Evolutionary conservation across 2,329 filamentous ascomycete species (phyloP).

Genomic region (Trichoderma breve): DNA sequence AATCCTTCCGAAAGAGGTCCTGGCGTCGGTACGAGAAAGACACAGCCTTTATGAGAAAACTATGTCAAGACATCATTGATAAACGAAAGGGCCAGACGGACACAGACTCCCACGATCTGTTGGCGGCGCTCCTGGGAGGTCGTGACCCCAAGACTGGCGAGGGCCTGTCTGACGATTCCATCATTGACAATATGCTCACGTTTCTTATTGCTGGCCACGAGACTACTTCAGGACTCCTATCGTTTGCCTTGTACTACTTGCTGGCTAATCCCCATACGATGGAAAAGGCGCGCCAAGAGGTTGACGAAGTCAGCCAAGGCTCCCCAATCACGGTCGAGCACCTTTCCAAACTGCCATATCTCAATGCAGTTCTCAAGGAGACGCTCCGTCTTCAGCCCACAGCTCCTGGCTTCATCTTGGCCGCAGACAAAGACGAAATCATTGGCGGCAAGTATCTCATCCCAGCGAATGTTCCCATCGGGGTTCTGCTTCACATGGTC

Average conservation of each 20-base stretch:
- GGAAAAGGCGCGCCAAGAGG: constrained; percentile 58
- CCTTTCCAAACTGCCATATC: constrained; percentile 60
- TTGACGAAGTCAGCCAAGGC: constrained; percentile 58
- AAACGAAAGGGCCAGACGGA: background rate
- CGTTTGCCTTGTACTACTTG: constrained; percentile 60
- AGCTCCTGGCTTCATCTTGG: constrained; percentile 29
- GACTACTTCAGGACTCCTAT: constrained; percentile 62
- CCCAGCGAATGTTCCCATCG: constrained; percentile 42
- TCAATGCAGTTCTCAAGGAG: constrained; percentile 62
- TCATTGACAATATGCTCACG: constrained; percentile 66
- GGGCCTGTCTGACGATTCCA: constrained; percentile 56
- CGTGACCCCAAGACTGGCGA: constrained; percentile 44
- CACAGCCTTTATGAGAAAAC: background rate
- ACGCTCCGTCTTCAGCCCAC: constrained; percentile 34
- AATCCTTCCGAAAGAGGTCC: constrained; percentile 9
- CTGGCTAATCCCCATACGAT: constrained; percentile 56
- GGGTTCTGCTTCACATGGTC: constrained; percentile 45
- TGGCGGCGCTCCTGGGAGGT: background rate
- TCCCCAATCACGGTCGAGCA: constrained; percentile 57
- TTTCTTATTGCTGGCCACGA: constrained; percentile 68
- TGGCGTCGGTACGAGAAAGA: constrained; percentile 6
- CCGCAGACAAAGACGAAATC: constrained; percentile 42
- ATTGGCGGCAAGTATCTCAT: constrained; percentile 55
- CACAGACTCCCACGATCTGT: background rate
- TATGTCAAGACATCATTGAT: constrained; percentile 14